phyloP scores from a whole-genome alignment of 768 basidiomycete species.

The Hericium coralloides region DNA sequence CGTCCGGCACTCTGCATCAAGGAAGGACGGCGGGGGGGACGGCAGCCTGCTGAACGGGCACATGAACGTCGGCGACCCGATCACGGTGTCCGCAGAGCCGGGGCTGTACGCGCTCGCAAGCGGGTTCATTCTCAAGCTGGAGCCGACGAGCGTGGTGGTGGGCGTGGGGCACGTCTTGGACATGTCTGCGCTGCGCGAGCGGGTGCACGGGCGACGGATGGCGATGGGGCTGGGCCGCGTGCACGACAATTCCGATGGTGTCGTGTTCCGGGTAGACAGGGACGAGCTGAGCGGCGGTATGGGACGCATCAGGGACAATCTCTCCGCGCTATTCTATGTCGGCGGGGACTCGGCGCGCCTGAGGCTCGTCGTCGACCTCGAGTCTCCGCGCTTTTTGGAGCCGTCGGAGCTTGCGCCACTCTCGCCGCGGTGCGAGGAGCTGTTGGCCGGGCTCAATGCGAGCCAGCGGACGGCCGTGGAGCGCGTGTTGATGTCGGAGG shows the following conservation, averaged over 20 bases:
- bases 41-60: constrained; percentile 63
- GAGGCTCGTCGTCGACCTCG: constrained; percentile 75
- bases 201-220: constrained; percentile 21
- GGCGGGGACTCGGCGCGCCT: constrained; percentile 62
- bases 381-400: constrained; percentile 48
- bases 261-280: constrained; percentile 81
- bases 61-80: constrained; percentile 70
- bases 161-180: constrained; percentile 81
- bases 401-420: constrained; percentile 10
- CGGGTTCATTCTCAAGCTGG: constrained; percentile 75
- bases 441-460: constrained; percentile 42
- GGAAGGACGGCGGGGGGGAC: neutral
- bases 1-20: constrained; percentile 13
- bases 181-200: constrained; percentile 35
- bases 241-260: constrained; percentile 12
- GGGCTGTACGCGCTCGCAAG: constrained; percentile 74
- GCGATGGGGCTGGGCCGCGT: constrained; percentile 10
- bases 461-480: constrained; percentile 66
- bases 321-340: constrained; percentile 80
- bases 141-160: constrained; percentile 52
- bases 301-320: constrained; percentile 82
- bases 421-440: constrained; percentile 5
- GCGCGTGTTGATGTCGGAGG: constrained; percentile 68
- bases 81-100: constrained; percentile 84
- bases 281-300: constrained; percentile 87